Percentiles rank a stretch among this genome's conserved stretches.
These are phyloP conservation scores for Cokeromyces recurvatus DNA, from an alignment of 371 early-diverging fungal genomes.

Conservation along the genomic window DNA sequence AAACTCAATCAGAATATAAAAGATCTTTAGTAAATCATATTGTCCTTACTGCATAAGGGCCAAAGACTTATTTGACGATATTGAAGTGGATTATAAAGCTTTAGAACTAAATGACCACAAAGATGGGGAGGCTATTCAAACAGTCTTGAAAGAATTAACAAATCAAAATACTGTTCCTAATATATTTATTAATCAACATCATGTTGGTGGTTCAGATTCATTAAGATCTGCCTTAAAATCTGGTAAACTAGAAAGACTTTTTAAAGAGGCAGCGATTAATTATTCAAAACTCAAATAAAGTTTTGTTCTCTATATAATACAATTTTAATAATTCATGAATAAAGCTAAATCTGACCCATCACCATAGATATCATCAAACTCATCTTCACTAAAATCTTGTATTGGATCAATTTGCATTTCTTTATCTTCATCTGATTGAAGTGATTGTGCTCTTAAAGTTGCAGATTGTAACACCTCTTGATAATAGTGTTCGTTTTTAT, in stretches of 20 bases:
- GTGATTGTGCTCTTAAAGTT: background rate
- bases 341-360: constrained; percentile 24
- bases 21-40: constrained; percentile 81
- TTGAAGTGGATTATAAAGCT: constrained; percentile 44
- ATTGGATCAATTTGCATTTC: background rate
- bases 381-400: constrained; percentile 16
- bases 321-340: background rate
- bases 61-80: constrained; percentile 57
- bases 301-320: background rate
- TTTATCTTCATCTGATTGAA: background rate
- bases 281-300: constrained; percentile 4
- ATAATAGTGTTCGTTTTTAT: background rate
- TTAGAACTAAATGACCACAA: constrained; percentile 54
- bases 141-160: constrained; percentile 61
- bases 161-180: constrained; percentile 90
- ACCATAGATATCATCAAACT: constrained; percentile 30
- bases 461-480: background rate
- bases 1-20: background rate
- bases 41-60: constrained; percentile 84
- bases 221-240: constrained; percentile 49
- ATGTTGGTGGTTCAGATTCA: constrained; percentile 84
- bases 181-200: constrained; percentile 76
- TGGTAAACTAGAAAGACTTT: constrained; percentile 54
- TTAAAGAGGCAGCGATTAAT: constrained; percentile 32
- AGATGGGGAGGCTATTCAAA: constrained; percentile 78